Evolutionary conservation across 768 basidiomycete genomes (phyloP).

Genomic region (Boletus tomentosulus): DNA sequence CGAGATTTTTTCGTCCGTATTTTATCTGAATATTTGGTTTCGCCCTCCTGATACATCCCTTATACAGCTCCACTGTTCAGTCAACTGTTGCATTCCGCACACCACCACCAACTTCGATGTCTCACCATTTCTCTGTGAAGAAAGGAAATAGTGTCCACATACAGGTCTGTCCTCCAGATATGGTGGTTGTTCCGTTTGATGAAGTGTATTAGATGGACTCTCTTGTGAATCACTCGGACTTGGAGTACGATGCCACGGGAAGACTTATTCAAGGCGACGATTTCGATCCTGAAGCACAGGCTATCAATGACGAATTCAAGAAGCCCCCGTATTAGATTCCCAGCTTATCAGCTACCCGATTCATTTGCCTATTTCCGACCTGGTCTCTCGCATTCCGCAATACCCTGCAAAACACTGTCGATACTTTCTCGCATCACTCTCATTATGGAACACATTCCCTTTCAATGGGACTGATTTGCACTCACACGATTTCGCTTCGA

Average conservation of each 20-base stretch:
- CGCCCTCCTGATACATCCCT: slow-evolving; percentile 4
- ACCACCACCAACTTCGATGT: slow-evolving; percentile 24
- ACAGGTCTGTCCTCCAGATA: slow-evolving; percentile 38
- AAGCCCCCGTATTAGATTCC: slow-evolving; percentile 40
- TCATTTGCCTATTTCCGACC: not conserved
- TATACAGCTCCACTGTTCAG: slow-evolving; percentile 37
- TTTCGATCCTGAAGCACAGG: slow-evolving; percentile 59
- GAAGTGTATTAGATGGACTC: slow-evolving; percentile 55
- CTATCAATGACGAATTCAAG: slow-evolving; percentile 61
- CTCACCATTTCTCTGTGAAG: slow-evolving; percentile 31
- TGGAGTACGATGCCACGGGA: slow-evolving; percentile 58
- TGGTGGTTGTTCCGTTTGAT: not conserved
- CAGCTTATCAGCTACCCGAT: not conserved
- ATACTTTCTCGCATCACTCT: not conserved
- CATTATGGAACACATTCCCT: not conserved
- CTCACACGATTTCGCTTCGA: not conserved
- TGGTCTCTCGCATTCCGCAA: not conserved
- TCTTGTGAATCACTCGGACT: slow-evolving; percentile 45
- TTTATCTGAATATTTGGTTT: slow-evolving; percentile 20
- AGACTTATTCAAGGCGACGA: slow-evolving; percentile 41
- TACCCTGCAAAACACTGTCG: not conserved
- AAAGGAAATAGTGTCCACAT: slow-evolving; percentile 54
- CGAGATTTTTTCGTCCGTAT: slow-evolving; percentile 51
- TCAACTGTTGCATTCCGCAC: slow-evolving; percentile 62
- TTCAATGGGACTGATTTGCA: not conserved